A percentile compares a stretch with the other conserved stretches of the same genome.
These are phyloP conservation scores for Protomyces pachydermus DNA, from an alignment of 1,139 yeast species.

Conservation along the genomic window DNA sequence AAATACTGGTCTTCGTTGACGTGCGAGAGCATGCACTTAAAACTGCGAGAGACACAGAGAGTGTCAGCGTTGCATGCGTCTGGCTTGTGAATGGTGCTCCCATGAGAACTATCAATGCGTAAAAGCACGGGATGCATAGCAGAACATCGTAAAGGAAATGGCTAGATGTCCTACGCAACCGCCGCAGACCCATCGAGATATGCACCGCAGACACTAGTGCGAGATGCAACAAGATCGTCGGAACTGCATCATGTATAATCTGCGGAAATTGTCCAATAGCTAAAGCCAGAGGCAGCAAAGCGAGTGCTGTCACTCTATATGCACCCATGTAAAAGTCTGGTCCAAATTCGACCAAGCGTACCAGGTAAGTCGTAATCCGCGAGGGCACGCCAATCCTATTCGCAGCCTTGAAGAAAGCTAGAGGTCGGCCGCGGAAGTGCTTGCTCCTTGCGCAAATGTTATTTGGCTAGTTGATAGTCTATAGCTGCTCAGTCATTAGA, in stretches of 20 bases:
- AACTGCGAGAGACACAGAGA: conserved; percentile 1
- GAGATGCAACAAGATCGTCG: neutral
- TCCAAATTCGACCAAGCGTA: too few relatives aligned
- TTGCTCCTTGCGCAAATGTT: too few relatives aligned
- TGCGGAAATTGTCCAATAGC: neutral
- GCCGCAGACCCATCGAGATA: too few relatives aligned
- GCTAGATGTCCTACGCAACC: too few relatives aligned
- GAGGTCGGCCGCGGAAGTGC: too few relatives aligned
- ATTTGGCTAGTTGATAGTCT: too few relatives aligned
- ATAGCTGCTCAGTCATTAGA: too few relatives aligned
- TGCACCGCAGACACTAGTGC: neutral
- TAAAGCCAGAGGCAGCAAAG: neutral
- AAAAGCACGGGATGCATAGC: neutral
- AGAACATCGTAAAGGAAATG: neutral
- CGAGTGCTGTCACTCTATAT: neutral
- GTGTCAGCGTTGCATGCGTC: neutral
- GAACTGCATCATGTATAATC: neutral
- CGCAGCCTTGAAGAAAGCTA: too few relatives aligned
- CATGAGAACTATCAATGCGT: conserved; percentile 10
- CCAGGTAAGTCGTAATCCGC: too few relatives aligned
- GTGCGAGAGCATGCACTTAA: neutral
- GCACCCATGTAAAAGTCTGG: too few relatives aligned
- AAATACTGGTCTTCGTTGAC: neutral
- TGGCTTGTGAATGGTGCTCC: conserved; percentile 20
- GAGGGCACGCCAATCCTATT: too few relatives aligned